Evolutionary conservation across 2,329 filamentous ascomycete species (phyloP), one percentile per base, ranked within the genome.

Genomic region (Cryoendolithus antarcticus): DNA sequence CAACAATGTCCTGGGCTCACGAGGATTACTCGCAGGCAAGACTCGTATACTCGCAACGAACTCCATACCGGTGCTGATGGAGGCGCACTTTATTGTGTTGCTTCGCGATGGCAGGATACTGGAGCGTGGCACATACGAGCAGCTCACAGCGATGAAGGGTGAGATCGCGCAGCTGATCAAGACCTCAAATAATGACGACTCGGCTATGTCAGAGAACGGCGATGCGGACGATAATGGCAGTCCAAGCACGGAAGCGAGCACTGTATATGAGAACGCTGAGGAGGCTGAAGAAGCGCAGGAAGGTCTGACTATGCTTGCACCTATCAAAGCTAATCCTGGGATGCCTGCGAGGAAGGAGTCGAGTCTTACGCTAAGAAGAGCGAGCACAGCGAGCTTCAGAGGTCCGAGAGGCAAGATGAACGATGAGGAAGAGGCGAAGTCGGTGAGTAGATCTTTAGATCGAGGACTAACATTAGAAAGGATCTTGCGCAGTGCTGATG

Each of bases 31-130:
- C 15, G 73, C 70, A 37, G 75, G 80, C 30, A 96, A 96, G 64
- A 95, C 89, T 5, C 79, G 89, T 48, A 83, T 98, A 39, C 70
- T 98, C 36, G 88, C 91, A 7, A 98, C 91, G 12, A 98, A 98
- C 57, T 83, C 91, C 0, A 95, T 98, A 42, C 78, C 86, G 4
- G 86, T 98, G 4, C 68, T 98, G 27, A 78, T 82, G 54, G 83
- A 93, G 58, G 83, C 91, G 1, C 85, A 94, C 60, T 91, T 82
- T 60, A 89, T 98, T 52, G 81, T 77, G 37, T 70, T 98, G 39
- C 63, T 98, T 35, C 79, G 83, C 48, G 84, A 93, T 36, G 85
- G 86, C 37, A 78, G 77, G 44, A 78, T 96, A 39, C 70, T 82
- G 30, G 91, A 98, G 59, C 80, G 80, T 50, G 91, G 91, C 30